Evolutionary conservation across 192 early-diverging fungal genomes (phyloP).

Genomic region (Coemansia sp.): DNA sequence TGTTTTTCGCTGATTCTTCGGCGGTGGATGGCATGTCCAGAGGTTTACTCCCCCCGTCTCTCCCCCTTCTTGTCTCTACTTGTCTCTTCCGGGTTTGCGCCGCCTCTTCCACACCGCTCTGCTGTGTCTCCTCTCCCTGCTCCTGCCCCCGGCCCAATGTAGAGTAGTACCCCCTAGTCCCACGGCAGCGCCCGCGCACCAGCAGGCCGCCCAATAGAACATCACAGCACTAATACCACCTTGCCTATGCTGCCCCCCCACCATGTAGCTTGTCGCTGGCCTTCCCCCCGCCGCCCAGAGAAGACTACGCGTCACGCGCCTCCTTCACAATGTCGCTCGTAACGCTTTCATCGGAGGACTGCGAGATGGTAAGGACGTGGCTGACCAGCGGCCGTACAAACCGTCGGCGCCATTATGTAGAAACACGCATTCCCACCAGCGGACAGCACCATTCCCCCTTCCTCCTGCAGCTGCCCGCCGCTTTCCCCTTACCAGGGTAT

Average conservation of each 20-base stretch:
- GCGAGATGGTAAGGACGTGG: slow-evolving; percentile 36
- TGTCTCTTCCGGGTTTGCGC: no score
- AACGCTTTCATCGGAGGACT: slow-evolving; percentile 44
- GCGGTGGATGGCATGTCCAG: neutral
- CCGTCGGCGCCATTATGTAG: neutral
- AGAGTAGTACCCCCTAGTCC: no score
- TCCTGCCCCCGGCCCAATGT: neutral
- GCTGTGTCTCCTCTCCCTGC: neutral
- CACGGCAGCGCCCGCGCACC: no score
- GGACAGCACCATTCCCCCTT: no score
- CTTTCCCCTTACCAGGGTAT: no score
- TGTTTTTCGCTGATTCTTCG: slow-evolving; percentile 6
- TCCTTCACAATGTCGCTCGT: slow-evolving; percentile 33
- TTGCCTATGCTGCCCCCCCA: no score
- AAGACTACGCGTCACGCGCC: no score
- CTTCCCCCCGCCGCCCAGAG: no score
- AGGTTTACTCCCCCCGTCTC: neutral
- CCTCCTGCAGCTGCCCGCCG: no score
- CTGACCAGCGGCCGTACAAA: neutral
- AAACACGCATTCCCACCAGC: neutral
- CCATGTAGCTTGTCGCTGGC: no score
- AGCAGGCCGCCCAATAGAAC: no score
- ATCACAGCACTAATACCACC: no score
- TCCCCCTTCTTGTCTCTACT: neutral
- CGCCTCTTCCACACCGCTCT: neutral